Conservation (phyloP, 2,329 filamentous ascomycete genomes). For the Talaromyces sp. region DNA sequence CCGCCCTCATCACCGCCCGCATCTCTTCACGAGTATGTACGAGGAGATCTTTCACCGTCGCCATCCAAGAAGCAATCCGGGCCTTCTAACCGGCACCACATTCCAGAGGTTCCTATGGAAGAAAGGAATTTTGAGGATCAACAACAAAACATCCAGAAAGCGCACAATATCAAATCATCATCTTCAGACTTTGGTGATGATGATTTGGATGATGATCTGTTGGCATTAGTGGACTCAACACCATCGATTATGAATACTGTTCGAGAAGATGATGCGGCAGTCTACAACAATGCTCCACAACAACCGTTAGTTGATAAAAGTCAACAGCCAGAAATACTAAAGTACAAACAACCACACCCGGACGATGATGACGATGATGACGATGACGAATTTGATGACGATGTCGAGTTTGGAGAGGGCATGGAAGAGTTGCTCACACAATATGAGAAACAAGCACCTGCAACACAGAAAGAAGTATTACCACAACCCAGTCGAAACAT, state of each 20-base stretch:
- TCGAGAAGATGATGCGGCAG: not conserved
- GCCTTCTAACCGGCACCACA: constrained; percentile 9
- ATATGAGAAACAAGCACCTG: constrained; percentile 45
- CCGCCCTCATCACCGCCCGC: constrained; percentile 46
- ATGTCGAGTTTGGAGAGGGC: constrained; percentile 54
- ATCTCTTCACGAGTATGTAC: constrained; percentile 32
- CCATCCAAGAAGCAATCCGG: constrained; percentile 24
- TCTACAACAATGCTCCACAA: not conserved
- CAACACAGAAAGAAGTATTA: not conserved
- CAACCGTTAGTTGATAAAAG: constrained; percentile 3
- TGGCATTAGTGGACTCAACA: constrained; percentile 37
- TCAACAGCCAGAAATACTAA: not conserved
- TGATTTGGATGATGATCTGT: constrained; percentile 45
- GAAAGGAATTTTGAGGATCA: constrained; percentile 12
- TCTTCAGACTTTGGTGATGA: constrained; percentile 49
- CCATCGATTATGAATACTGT: constrained; percentile 27
- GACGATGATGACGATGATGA: constrained; percentile 24
- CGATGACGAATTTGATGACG: constrained; percentile 65
- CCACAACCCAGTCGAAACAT: not conserved
- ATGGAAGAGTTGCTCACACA: constrained; percentile 56
- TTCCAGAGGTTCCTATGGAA: constrained; percentile 18
- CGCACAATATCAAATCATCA: constrained; percentile 23
- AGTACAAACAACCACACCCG: constrained; percentile 14
- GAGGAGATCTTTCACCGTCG: constrained; percentile 32
- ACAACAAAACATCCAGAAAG: constrained; percentile 14